Conservation (phyloP, 116 monocot genomes). For the Posidonia oceanica region DNA sequence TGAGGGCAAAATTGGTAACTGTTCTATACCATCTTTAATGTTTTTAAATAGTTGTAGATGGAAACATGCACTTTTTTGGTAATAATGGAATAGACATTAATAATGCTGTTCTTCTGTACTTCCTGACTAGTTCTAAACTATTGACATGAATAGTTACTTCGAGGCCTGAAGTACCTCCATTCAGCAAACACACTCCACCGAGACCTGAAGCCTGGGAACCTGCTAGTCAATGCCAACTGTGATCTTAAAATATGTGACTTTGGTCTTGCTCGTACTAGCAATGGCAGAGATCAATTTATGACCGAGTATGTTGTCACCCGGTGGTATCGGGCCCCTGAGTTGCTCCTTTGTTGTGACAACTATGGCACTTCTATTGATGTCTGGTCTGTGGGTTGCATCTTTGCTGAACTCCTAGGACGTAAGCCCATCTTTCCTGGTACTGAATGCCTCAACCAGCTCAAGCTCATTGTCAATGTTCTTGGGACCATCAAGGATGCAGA, state of each 20-base stretch:
- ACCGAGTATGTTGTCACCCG: slow-evolving; percentile 69
- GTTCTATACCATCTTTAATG: too few relatives aligned
- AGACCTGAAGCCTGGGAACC: slow-evolving; percentile 66
- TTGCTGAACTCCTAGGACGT: slow-evolving; percentile 60
- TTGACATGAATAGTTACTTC: slow-evolving; percentile 29
- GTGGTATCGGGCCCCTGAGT: slow-evolving; percentile 66
- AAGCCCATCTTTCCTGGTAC: slow-evolving; percentile 65
- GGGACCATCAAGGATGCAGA: slow-evolving; percentile 44
- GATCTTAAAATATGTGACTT: slow-evolving; percentile 71
- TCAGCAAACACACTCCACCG: slow-evolving; percentile 69
- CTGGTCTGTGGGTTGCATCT: slow-evolving; percentile 76
- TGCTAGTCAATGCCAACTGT: slow-evolving; percentile 64
- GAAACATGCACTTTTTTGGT: too few relatives aligned
- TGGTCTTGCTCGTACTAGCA: slow-evolving; percentile 53
- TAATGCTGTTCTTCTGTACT: too few relatives aligned
- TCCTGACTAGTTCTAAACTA: neutral
- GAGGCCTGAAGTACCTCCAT: slow-evolving; percentile 63
- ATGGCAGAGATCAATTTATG: slow-evolving; percentile 39
- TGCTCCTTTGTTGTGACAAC: slow-evolving; percentile 60
- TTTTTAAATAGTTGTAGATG: too few relatives aligned
- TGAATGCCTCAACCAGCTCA: slow-evolving; percentile 64
- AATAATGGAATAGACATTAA: too few relatives aligned
- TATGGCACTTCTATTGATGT: slow-evolving; percentile 69
- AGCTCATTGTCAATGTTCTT: slow-evolving; percentile 52
- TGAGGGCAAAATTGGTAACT: too few relatives aligned